Base-by-base conservation (phyloP, 139 green algal genomes). In the Chlorella sp. region DNA sequence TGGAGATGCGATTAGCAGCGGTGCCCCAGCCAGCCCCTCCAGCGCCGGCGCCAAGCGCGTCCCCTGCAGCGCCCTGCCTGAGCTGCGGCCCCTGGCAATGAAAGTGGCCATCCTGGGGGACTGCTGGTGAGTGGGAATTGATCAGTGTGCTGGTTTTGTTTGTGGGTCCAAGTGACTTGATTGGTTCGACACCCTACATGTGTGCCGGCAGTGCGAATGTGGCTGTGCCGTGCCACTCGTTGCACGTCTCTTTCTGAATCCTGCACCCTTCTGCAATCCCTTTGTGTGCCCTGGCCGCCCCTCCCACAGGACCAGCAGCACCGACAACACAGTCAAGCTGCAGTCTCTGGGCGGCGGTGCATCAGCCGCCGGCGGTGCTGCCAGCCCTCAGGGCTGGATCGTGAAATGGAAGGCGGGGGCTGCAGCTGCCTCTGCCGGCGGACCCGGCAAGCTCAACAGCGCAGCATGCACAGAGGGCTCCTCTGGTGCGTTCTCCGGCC, bases 21-120 rank as follows among this genome's bases (percentile, higher is more conserved):
- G 48, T 57, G 48, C 48, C 7, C 7, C 48, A 57, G 48, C 48
- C 48, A 57, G 48, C 48, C 48, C 48, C 48, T 5, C 48, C 48
- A 57, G 48, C 48, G 48, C 48, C 48, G 48, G 48, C 48, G 48
- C 48, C 48, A 57, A 57, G 48, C 48, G 83, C 36, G 86, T 90
- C 7, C 86, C 86, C 3, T 90, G 86, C 77, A 79, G 37, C 30
- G 14, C 84, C 36, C 76, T 90, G 36, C 86, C 86, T 1, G 86
- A 90, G 86, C 78, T 90, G 36, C 21, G 53, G 30, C 37, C 61
- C 11, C 18, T 86, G 18, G 37, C 77, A 2, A 66, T 48, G 12
- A 66, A 64, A 15, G 73, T 83, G 22, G 64, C 86, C 76, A 90
- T 90, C 60, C 60, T 85, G 30, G 86, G 86, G 26, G 30, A 64